Percentiles rank a stretch among this genome's conserved stretches.
Evolutionary conservation across 352 stramenopile species (phyloP).

Genomic region (Albugo laibachii): DNA sequence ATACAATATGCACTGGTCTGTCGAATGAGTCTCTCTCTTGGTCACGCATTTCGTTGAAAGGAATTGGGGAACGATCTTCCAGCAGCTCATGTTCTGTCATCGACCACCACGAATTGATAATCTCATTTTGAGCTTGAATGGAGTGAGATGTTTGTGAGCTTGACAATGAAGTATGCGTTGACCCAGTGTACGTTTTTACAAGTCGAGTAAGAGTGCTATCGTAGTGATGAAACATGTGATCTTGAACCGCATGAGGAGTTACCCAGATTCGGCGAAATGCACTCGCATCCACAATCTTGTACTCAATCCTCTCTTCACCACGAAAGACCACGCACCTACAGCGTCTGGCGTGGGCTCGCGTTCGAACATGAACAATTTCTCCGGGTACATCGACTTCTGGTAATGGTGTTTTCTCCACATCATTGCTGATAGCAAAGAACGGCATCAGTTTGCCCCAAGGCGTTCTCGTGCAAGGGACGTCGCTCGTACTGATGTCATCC

Average conservation of each 20-base stretch:
- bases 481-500: no score
- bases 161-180: no score
- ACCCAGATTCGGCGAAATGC: conserved; percentile 55
- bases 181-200: conserved; percentile 16
- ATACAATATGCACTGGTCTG: no score
- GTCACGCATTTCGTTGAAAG: no score
- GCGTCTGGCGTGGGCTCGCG: conserved; percentile 22
- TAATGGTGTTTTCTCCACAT: background rate
- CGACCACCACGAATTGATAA: no score
- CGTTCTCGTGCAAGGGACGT: background rate
- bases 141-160: no score
- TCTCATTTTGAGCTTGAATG: no score
- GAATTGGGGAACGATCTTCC: no score
- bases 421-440: background rate
- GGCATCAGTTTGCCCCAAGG: background rate
- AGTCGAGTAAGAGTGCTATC: conserved; percentile 45
- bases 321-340: conserved; percentile 44
- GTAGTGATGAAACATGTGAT: conserved; percentile 74
- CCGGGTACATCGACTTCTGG: conserved; percentile 41
- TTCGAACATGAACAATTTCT: conserved; percentile 51
- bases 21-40: no score
- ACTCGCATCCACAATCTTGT: conserved; percentile 36
- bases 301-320: conserved; percentile 48
- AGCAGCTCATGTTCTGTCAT: no score
- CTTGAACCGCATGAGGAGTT: conserved; percentile 29